phyloP scores from a whole-genome alignment of 1,139 yeast genomes.

The Candida smagusa region DNA sequence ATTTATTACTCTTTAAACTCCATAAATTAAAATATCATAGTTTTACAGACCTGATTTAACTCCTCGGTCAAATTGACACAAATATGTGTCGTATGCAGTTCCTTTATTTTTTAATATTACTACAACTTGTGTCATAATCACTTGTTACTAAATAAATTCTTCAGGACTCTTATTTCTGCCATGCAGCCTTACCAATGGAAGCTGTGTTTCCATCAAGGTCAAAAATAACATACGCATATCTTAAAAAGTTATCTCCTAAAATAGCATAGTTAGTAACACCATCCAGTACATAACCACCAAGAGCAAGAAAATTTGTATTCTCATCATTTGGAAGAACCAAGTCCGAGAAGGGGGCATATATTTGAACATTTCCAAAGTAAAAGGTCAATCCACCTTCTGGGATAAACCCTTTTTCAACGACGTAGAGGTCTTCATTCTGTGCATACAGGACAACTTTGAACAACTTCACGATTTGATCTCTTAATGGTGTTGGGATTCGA shows the following conservation, averaged over 20 bases:
- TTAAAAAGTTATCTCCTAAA: conserved; percentile 20
- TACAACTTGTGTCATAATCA: conserved; percentile 23
- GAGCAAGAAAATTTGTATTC: too few species aligned
- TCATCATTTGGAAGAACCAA: conserved; percentile 16
- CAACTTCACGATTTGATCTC: conserved; percentile 8
- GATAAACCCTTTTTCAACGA: conserved; percentile 23
- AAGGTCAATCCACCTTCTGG: conserved; percentile 20
- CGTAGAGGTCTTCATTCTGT: conserved; percentile 1
- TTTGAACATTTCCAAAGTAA: conserved; percentile 42
- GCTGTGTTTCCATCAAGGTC: conserved; percentile 16
- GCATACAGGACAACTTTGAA: conserved; percentile 1
- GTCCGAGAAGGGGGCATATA: conserved; percentile 42
- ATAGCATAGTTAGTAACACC: conserved; percentile 4
- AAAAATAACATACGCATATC: conserved; percentile 18
- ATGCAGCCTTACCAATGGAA: conserved; percentile 14
- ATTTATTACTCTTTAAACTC: too few species aligned
- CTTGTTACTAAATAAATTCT: too few species aligned
- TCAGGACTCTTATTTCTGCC: too few species aligned
- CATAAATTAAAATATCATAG: too few species aligned
- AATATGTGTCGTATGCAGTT: too few species aligned
- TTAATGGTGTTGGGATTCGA: conserved; percentile 10
- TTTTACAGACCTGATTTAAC: too few species aligned
- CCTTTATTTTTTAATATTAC: too few species aligned
- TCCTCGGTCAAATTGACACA: too few species aligned
- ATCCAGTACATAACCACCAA: conserved; percentile 3